These are phyloP conservation scores for Seiridium unicorne DNA, from an alignment of 2,329 filamentous ascomycete genomes.

Conservation along the genomic window DNA sequence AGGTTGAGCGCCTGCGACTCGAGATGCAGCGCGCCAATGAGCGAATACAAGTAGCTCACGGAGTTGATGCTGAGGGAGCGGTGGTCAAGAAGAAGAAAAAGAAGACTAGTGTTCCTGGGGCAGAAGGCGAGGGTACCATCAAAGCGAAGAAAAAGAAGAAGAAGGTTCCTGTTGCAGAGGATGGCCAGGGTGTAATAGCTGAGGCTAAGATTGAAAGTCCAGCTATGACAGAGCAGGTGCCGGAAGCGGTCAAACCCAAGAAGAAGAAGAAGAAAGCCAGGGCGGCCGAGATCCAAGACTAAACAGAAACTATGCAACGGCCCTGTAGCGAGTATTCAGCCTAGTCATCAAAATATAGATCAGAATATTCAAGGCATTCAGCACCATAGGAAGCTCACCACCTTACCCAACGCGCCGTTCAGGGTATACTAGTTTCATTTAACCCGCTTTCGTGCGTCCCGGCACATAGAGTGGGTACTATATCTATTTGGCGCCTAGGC, in stretches of 20 bases:
- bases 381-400: too few relatives aligned
- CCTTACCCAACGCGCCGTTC: too few relatives aligned
- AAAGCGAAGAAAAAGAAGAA: constrained; percentile 46
- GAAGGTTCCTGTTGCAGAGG: constrained; percentile 30
- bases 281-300: constrained; percentile 23
- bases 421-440: too few relatives aligned
- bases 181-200: constrained; percentile 19
- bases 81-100: constrained; percentile 69
- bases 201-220: background rate
- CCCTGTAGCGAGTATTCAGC: background rate
- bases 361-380: too few relatives aligned
- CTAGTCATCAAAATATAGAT: too few relatives aligned
- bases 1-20: constrained; percentile 80
- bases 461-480: too few relatives aligned
- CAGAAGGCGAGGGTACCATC: constrained; percentile 14
- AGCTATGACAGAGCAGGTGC: background rate
- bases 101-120: constrained; percentile 38
- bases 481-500: too few relatives aligned
- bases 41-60: constrained; percentile 67
- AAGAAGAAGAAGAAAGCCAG: constrained; percentile 49
- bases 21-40: constrained; percentile 87
- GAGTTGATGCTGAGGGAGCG: constrained; percentile 63
- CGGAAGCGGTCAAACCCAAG: constrained; percentile 35
- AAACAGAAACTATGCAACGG: background rate
- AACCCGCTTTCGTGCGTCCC: too few relatives aligned